Evolutionary conservation across 768 basidiomycete genomes (phyloP), one percentile per base, ranked within the genome.

Genomic region (Scleroderma bovista): DNA sequence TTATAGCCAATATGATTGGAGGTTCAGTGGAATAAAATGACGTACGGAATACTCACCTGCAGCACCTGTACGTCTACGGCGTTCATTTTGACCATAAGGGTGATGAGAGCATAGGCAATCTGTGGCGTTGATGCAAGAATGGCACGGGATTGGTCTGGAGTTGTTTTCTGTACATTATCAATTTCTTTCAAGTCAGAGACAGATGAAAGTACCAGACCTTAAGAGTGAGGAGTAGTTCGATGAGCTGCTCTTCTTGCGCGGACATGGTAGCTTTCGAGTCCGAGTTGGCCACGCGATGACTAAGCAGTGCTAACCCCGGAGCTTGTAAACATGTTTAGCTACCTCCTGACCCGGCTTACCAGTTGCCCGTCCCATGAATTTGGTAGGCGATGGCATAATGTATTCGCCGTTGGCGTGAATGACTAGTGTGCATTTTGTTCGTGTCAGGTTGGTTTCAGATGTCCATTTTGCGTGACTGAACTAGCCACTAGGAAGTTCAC

Each of bases 21-120:
- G n/a, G 17, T 29, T 29, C 26, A 31, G 22, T 17, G 12, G 42
- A 24, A 12, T 17, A 12, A 32, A 32, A 34, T 1, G 17, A 10
- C 37, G 15, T 29, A 31, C 22, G 8, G 24, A 34, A 12, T 6
- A 59, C 70, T 36, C 51, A 87, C 87, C 72, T 88, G 85, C 55
- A 88, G 80, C 7, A 88, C 85, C 40, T 88, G 82, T 43, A 86
- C 73, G 44, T 88, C 80, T 33, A 89, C 74, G 0, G 84, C 84
- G 49, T 84, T 81, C 69, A 89, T 80, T 49, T 79, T 80, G 19
- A 88, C 86, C 86, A 89, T 87, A 33, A 88, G 77, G 0, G 77
- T 76, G 51, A 90, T 85, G 0, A 90, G 70, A 2, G 84, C 85
- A 64, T 87, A 88, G 0, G 86, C 81, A 49, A 90, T 87, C 46